phyloP scores from a whole-genome alignment of 2,329 filamentous ascomycete species.

The Plenodomus tracheiphilus region DNA sequence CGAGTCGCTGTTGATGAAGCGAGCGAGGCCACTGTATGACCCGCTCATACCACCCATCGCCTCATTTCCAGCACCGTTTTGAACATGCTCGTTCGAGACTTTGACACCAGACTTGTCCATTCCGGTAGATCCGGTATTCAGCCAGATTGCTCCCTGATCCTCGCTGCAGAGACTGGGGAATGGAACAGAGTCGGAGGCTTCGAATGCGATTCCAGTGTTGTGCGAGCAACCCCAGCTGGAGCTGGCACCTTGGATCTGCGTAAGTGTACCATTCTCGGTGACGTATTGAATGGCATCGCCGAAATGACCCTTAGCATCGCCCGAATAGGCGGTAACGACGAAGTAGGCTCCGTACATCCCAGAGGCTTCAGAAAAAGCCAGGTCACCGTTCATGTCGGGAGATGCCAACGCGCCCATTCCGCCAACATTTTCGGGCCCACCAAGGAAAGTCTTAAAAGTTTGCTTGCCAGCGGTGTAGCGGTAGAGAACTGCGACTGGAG shows the following conservation, averaged over 20 bases:
- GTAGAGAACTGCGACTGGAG: constrained; percentile 62
- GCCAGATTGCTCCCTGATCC: constrained; percentile 66
- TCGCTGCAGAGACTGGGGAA: constrained; percentile 64
- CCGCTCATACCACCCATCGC: constrained; percentile 66
- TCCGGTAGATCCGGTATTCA: constrained; percentile 62
- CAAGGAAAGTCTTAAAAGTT: constrained; percentile 63
- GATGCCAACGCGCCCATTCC: constrained; percentile 53
- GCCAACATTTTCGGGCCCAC: constrained; percentile 58
- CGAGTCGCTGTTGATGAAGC: constrained; percentile 54
- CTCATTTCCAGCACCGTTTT: constrained; percentile 62
- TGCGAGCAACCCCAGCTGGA: constrained; percentile 65
- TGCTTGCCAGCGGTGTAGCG: constrained; percentile 60
- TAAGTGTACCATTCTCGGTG: constrained; percentile 52
- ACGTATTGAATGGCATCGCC: constrained; percentile 62
- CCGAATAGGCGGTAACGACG: constrained; percentile 62
- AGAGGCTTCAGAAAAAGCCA: constrained; percentile 61
- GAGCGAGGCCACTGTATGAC: constrained; percentile 61
- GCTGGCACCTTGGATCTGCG: constrained; percentile 57
- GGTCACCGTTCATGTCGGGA: constrained; percentile 65
- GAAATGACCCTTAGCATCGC: constrained; percentile 59
- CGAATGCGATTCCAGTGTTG: constrained; percentile 67
- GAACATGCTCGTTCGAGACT: constrained; percentile 65
- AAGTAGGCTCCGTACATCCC: constrained; percentile 65
- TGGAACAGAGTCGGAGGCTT: constrained; percentile 61
- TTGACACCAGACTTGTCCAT: constrained; percentile 65